Percentiles rank a stretch among this genome's conserved stretches.
Conservation (phyloP, 2,329 filamentous ascomycete species). For the Teratosphaeria epicoccoides region DNA sequence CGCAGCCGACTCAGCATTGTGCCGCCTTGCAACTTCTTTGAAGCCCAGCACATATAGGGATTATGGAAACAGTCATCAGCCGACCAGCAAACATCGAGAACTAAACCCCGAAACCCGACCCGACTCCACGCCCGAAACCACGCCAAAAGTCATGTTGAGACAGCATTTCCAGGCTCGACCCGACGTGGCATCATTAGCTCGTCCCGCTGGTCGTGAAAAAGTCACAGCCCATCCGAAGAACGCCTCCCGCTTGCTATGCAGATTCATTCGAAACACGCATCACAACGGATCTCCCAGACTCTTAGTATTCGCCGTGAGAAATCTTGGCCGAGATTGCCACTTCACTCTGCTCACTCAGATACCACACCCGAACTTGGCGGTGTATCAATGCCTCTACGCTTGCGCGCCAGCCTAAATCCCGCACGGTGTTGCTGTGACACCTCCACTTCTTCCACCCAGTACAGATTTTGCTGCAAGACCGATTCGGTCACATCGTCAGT, state of each 20-base stretch:
- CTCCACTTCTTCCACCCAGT: slow-evolving; percentile 29
- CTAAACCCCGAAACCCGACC: no score
- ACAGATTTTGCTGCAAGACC: slow-evolving; percentile 17
- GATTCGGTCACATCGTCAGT: slow-evolving; percentile 4
- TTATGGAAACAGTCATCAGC: no score
- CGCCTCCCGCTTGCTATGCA: slow-evolving; percentile 20
- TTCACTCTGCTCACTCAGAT: slow-evolving; percentile 9
- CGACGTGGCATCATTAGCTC: background rate
- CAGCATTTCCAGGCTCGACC: background rate
- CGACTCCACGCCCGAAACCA: background rate
- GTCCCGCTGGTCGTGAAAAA: background rate
- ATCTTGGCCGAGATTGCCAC: background rate
- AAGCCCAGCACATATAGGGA: no score
- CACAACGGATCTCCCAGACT: no score
- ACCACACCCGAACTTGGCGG: slow-evolving; percentile 17
- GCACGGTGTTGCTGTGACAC: slow-evolving; percentile 26
- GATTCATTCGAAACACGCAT: background rate
- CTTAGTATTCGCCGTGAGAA: no score
- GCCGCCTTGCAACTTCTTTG: no score
- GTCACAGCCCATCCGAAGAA: slow-evolving; percentile 5
- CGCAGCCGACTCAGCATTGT: background rate
- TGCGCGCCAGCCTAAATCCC: slow-evolving; percentile 26
- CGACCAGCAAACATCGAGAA: background rate
- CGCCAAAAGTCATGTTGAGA: background rate
- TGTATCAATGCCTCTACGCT: slow-evolving; percentile 21